A percentile compares a stretch with the other conserved stretches of the same genome.
These are phyloP conservation scores for Eucalyptus pauciflora DNA, from an alignment of 345 rosid genomes.

Conservation along the genomic window DNA sequence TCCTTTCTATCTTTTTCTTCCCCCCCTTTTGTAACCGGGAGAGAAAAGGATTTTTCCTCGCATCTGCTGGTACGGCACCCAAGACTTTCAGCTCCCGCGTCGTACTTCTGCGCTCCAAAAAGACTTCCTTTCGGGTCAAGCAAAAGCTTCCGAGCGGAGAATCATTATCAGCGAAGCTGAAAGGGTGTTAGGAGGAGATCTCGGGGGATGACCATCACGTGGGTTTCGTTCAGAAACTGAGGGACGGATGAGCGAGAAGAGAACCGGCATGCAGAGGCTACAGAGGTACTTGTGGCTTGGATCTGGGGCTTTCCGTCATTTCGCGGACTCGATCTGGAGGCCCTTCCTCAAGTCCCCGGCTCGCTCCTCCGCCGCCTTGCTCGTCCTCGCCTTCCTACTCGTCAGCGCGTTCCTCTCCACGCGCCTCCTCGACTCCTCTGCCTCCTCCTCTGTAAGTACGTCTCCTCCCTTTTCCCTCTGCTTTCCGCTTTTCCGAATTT, in stretches of 20 bases:
- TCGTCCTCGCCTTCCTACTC: conserved; percentile 38
- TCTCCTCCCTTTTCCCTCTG: background rate
- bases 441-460: background rate
- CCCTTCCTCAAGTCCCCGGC: conserved; percentile 27
- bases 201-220: background rate
- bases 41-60: background rate
- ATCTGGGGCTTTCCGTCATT: conserved; percentile 15
- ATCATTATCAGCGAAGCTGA: background rate
- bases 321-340: conserved; percentile 24
- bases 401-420: conserved; percentile 61
- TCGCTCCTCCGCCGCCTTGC: conserved; percentile 21
- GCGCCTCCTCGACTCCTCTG: conserved; percentile 35
- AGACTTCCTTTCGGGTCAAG: background rate
- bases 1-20: background rate
- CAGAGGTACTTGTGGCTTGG: conserved; percentile 11
- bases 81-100: background rate
- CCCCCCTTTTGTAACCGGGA: background rate
- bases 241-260: background rate
- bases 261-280: background rate
- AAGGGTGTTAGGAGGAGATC: background rate
- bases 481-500: background rate
- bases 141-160: background rate
- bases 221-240: background rate
- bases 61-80: background rate
- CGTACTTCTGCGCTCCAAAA: background rate